Percentiles rank a stretch among this genome's conserved stretches.
Evolutionary conservation across 768 basidiomycete genomes (phyloP).

Genomic region (Clitopilus hobsonii): DNA sequence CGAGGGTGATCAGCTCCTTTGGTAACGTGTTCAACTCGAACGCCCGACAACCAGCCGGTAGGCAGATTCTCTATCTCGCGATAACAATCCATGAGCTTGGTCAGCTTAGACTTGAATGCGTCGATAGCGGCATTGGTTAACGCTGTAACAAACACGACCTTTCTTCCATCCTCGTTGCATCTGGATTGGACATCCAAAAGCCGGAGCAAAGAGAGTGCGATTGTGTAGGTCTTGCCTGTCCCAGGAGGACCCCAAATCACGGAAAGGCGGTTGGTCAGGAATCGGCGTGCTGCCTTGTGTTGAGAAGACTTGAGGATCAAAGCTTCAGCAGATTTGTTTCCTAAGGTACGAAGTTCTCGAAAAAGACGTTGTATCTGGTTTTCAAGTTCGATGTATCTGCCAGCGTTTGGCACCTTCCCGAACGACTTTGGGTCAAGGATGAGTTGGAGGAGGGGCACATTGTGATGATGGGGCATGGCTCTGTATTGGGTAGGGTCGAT

Average conservation of each 20-base stretch:
- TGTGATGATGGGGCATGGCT: constrained; percentile 9
- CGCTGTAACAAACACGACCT: constrained; percentile 44
- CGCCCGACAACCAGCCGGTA: constrained; percentile 36
- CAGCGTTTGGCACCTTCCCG: constrained; percentile 20
- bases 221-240: constrained; percentile 52
- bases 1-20: constrained; percentile 35
- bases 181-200: constrained; percentile 37
- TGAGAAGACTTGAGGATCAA: constrained; percentile 44
- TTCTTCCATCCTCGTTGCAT: constrained; percentile 21
- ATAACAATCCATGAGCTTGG: constrained; percentile 30
- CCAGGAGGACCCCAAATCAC: constrained; percentile 52
- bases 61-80: constrained; percentile 30
- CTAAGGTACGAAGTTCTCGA: constrained; percentile 30
- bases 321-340: constrained; percentile 26
- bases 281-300: constrained; percentile 36
- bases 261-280: constrained; percentile 37
- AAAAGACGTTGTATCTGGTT: constrained; percentile 34
- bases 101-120: constrained; percentile 39
- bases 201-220: constrained; percentile 41
- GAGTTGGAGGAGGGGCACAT: constrained; percentile 39
- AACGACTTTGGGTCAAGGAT: constrained; percentile 38
- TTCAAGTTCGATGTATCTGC: constrained; percentile 29
- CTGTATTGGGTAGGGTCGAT: constrained; percentile 4
- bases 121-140: constrained; percentile 52
- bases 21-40: constrained; percentile 36